Conservation (phyloP, 768 basidiomycete species). For the Pulveroboletus sp. region DNA sequence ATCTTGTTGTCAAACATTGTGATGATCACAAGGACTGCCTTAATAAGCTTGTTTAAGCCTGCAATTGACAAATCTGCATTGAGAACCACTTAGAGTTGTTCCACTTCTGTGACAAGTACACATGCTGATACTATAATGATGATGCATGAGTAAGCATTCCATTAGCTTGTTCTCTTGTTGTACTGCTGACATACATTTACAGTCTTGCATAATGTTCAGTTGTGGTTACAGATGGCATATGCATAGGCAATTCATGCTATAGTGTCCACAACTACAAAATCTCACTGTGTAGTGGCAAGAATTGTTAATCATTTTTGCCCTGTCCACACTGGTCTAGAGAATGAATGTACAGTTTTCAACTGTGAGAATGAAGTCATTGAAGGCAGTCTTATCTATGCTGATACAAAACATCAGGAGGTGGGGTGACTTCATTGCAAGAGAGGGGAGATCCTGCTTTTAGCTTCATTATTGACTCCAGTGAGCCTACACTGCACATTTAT, state of each 20-base stretch:
- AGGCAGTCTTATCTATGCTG: not conserved
- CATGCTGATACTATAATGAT: not conserved
- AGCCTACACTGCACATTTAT: not conserved
- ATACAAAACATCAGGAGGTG: not conserved
- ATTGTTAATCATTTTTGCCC: conserved; percentile 5
- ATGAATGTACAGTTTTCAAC: not conserved
- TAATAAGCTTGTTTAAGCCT: not conserved
- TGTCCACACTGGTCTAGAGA: fast-evolving
- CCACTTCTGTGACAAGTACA: conserved; percentile 2
- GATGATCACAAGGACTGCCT: not conserved
- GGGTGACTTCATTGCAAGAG: not conserved
- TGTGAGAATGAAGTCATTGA: not conserved
- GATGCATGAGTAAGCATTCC: not conserved
- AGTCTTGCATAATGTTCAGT: not conserved
- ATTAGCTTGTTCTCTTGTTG: not conserved
- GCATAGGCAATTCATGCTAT: conserved; percentile 7
- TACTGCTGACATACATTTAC: not conserved
- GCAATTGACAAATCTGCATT: not conserved
- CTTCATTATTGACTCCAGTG: not conserved
- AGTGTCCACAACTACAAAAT: not conserved
- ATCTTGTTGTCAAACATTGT: not conserved
- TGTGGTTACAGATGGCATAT: not conserved
- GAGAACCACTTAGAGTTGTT: not conserved
- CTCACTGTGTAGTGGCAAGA: not conserved
- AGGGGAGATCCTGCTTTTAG: conserved; percentile 5